A percentile compares a stretch with the other conserved stretches of the same genome.
Evolutionary conservation across 2,329 filamentous ascomycete genomes (phyloP).

Genomic region (Trematosphaeria pertusa): DNA sequence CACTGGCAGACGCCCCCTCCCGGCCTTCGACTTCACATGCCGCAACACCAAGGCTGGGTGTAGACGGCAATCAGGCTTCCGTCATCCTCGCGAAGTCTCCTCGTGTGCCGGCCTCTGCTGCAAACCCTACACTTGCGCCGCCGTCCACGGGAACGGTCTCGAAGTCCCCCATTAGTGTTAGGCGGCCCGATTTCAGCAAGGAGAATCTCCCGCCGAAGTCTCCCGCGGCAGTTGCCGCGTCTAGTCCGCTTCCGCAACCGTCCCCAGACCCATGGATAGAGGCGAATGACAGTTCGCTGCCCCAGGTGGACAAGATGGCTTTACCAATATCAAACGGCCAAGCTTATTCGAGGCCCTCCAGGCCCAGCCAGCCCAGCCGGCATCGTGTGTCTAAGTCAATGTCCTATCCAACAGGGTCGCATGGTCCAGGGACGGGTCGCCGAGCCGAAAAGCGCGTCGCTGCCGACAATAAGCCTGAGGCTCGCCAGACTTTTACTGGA

Average conservation of each 20-base stretch:
- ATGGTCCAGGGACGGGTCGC: constrained; percentile 8
- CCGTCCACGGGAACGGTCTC: constrained; percentile 16
- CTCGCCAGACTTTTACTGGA: no score
- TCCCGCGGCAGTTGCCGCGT: constrained; percentile 21
- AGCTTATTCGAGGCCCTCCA: constrained; percentile 32
- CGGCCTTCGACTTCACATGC: constrained; percentile 13
- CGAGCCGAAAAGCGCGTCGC: no score
- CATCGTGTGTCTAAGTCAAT: constrained; percentile 25
- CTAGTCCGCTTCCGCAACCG: constrained; percentile 41
- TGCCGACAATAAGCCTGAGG: no score
- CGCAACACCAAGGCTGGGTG: constrained; percentile 19
- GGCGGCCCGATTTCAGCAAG: constrained; percentile 25
- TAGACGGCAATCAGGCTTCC: constrained; percentile 26
- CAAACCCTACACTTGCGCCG: constrained; percentile 19
- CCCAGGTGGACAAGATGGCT: constrained; percentile 40
- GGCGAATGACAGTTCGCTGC: constrained; percentile 36
- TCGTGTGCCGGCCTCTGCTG: constrained; percentile 3
- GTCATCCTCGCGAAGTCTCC: constrained; percentile 31
- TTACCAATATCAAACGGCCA: constrained; percentile 37
- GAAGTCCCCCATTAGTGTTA: constrained; percentile 28
- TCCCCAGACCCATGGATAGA: constrained; percentile 43
- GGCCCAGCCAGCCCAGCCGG: constrained; percentile 28
- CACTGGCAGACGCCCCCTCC: constrained; percentile 24
- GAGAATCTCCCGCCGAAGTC: constrained; percentile 31
- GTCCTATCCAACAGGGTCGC: constrained; percentile 15